Evolutionary conservation across 2,329 filamentous ascomycete genomes (phyloP).

Genomic region (Magnaporthiopsis incrustans): DNA sequence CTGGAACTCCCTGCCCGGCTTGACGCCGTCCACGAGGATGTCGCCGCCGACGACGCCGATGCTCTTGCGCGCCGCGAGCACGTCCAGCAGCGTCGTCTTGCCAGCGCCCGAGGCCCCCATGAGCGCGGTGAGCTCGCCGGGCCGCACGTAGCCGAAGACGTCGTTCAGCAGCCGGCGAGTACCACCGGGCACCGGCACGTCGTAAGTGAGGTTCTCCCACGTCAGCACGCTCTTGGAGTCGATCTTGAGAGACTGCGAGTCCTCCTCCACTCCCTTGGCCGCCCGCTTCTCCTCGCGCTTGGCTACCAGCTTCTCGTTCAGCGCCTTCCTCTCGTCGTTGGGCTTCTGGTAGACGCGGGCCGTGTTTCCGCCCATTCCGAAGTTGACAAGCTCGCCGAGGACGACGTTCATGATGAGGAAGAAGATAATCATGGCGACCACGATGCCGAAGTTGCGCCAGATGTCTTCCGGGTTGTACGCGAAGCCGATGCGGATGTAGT

Average conservation of each 20-base stretch:
- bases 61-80: slow-evolving; percentile 55
- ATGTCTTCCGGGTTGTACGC: slow-evolving; percentile 58
- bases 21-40: slow-evolving; percentile 47
- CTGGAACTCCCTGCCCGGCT: slow-evolving; percentile 53
- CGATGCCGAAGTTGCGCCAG: slow-evolving; percentile 81
- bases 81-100: slow-evolving; percentile 78
- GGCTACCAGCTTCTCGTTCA: slow-evolving; percentile 54
- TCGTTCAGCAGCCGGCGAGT: slow-evolving; percentile 47
- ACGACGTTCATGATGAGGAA: slow-evolving; percentile 72
- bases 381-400: slow-evolving; percentile 70
- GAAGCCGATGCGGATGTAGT: slow-evolving; percentile 63
- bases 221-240: slow-evolving; percentile 64
- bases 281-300: slow-evolving; percentile 50
- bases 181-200: slow-evolving; percentile 52
- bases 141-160: slow-evolving; percentile 63
- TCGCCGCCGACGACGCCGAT: slow-evolving; percentile 52
- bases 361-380: slow-evolving; percentile 71
- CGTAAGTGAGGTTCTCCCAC: slow-evolving; percentile 80
- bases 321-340: slow-evolving; percentile 54
- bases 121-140: slow-evolving; percentile 65
- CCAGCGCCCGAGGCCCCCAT: slow-evolving; percentile 83
- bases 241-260: slow-evolving; percentile 44
- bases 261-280: slow-evolving; percentile 30
- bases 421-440: slow-evolving; percentile 63
- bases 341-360: slow-evolving; percentile 70